A percentile compares a stretch with the other conserved stretches of the same genome.
Evolutionary conservation across 305 asterid species (phyloP).

Genomic region (Stenogyne calaminthoides): DNA sequence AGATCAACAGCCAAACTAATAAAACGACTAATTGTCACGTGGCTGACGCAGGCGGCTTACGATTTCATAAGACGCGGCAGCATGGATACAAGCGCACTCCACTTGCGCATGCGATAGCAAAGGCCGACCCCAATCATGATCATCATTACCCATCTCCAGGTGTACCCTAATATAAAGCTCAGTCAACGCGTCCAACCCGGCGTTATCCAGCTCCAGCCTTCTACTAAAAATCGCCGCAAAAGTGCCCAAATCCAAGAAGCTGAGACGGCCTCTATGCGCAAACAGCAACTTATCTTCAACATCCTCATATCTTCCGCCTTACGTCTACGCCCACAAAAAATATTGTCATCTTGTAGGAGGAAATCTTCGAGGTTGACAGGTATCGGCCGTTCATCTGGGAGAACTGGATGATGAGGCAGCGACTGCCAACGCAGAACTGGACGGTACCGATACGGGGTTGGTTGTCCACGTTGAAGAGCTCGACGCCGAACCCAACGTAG

Average conservation of each 20-base stretch:
- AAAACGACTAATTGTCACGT: too few relatives aligned
- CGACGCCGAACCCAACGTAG: background rate
- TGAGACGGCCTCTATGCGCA: background rate
- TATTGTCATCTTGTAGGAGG: background rate
- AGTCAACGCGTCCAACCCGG: too few relatives aligned
- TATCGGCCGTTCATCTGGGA: background rate
- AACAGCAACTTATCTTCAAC: background rate
- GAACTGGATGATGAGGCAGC: background rate
- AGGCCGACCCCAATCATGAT: too few relatives aligned
- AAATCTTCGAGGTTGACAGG: background rate
- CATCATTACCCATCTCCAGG: too few relatives aligned
- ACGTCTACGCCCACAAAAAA: background rate
- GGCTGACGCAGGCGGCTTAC: too few relatives aligned
- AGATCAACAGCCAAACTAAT: too few relatives aligned
- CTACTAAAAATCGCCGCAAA: too few relatives aligned
- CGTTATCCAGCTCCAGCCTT: too few relatives aligned
- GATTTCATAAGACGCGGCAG: too few relatives aligned
- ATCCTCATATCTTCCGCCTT: background rate
- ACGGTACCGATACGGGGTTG: background rate
- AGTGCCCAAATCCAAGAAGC: too few relatives aligned
- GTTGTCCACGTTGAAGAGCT: background rate
- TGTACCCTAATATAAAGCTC: background rate
- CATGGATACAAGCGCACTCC: too few relatives aligned
- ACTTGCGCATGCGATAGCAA: too few relatives aligned
- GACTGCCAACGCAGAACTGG: constrained; percentile 28